These are phyloP conservation scores for Larix sibirica DNA, from an alignment of 83 land plant genomes.

Conservation along the genomic window DNA sequence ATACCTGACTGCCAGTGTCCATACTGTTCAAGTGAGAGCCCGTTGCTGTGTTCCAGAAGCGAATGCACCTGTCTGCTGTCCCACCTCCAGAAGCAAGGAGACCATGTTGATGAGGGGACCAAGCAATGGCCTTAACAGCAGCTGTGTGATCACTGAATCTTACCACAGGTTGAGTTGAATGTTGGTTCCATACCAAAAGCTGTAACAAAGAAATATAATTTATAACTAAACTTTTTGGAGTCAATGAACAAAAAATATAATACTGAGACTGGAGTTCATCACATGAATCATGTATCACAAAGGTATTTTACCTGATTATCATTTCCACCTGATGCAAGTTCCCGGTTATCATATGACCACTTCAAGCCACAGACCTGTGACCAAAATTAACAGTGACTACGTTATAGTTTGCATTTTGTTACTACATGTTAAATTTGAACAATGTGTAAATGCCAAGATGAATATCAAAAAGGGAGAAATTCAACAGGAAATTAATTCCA, in stretches of 20 bases:
- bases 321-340: conserved; percentile 99
- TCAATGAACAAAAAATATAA: background rate
- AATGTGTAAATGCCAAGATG: background rate
- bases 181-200: conserved; percentile 97
- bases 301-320: conserved; percentile 78
- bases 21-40: conserved; percentile 67
- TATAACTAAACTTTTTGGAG: background rate
- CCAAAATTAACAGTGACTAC: background rate
- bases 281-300: background rate
- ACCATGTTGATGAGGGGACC: conserved; percentile 97
- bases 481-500: background rate
- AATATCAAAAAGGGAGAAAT: background rate
- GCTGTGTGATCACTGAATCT: conserved; percentile 92
- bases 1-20: conserved; percentile 98
- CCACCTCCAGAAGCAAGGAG: conserved; percentile 99
- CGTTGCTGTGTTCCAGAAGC: conserved; percentile 97
- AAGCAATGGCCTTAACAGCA: conserved; percentile 99
- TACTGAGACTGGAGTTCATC: background rate
- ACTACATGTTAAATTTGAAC: background rate
- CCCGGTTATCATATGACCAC: conserved; percentile 98
- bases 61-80: conserved; percentile 95
- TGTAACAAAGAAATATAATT: conserved; percentile 19
- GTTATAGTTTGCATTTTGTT: background rate
- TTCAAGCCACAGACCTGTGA: conserved; percentile 93
- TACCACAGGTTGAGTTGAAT: conserved; percentile 77